Evolutionary conservation across 2,329 filamentous ascomycete genomes (phyloP), one percentile per base, ranked within the genome.

Genomic region (Exophiala alcalophila): DNA sequence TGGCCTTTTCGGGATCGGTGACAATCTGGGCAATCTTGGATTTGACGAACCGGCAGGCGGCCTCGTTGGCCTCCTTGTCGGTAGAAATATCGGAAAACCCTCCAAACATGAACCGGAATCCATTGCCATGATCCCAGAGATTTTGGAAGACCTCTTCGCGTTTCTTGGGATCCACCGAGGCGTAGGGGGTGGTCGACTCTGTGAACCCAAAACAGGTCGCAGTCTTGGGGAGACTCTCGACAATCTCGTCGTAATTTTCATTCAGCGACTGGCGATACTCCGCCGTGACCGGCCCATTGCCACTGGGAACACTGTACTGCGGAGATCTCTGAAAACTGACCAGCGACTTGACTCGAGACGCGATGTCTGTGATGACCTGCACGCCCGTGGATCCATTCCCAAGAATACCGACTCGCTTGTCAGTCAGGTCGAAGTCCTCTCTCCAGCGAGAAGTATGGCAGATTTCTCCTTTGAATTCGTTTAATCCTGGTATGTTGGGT

Each of bases 401-500:
- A 11, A 71, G 63, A 2, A 71, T 56, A 3, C 63, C 67, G 6
- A 68, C 59, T 4, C 63, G 61, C 21, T 53, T 55, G 14, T 34
- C 37, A 9, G 20, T 46, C 15, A 47, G 12, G 27, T 47, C 34
- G 29, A 41, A 12, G 16, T 31, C 15, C 10, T 35, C 25, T 37
- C 67, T 59, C 70, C 70, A 73, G 5, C 64, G 61, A 4, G 60
- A 56, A 2, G 66, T 66, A 47, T 72, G 69, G 24, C 59, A 61
- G 1, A 65, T 48, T 18, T 61, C 52, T 14, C 68, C 68, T 29
- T 63, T 52, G 58, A 65, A 71, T 6, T 50, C 48, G 9, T 65
- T 57, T 3, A 65, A 59, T 36, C 59, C 61, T 44, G 52, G 63
- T 53, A 48, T 63, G 11, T 56, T 50, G 4, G 67, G 66, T 20